Base-by-base conservation (phyloP, 257 asterid genomes). In the Nicotiana benthamiana region DNA sequence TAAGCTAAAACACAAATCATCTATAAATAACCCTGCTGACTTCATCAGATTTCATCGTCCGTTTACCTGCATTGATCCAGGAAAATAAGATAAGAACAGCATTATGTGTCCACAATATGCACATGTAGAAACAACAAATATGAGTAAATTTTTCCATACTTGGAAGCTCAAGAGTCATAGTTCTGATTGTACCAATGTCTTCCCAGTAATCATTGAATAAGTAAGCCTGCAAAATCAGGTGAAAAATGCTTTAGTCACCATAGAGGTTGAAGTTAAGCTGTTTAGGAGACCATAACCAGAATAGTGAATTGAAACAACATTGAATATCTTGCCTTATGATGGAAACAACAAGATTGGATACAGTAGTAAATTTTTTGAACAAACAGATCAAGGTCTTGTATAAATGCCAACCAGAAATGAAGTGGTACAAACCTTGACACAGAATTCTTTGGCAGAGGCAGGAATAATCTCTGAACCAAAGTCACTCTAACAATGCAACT, bases 401-500 rank as follows among this genome's bases (percentile, higher is more conserved):
- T 52, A 70, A 15, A n/a, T 24, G 24, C 15, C 3, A 24, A 77
- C 30, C 48, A 12, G 78, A 24, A 57, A 63, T 75, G 66, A 77
- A 79, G 26, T 30, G 18, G 54, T 11, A 61, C 61, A 79, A 67
- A 92, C 99, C 97, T 95, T 87, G 40, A 88, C 57, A 83, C 68
- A 74, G 87, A 86, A 93, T 82, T 95, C 99, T 85, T 79, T 89
- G 80, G 93, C 94, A 28, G 98, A 93, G 80, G 99, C 99, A 27
- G 99, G 99, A 82, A 95, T 95, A 20, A 92, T 95, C 85, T 95
- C 99, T 82, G 99, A 95, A 64, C 98, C 99, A 48, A 95, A 93
- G 86, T 95, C 99, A 81, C n/a, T n/a, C n/a, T n/a, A n/a, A n/a
- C n/a, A n/a, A n/a, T n/a, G n/a, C n/a, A n/a, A n/a, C n/a, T n/a